Evolutionary conservation across 805 yeast genomes (phyloP).

Genomic region (Wickerhamomyces hampshirensis): DNA sequence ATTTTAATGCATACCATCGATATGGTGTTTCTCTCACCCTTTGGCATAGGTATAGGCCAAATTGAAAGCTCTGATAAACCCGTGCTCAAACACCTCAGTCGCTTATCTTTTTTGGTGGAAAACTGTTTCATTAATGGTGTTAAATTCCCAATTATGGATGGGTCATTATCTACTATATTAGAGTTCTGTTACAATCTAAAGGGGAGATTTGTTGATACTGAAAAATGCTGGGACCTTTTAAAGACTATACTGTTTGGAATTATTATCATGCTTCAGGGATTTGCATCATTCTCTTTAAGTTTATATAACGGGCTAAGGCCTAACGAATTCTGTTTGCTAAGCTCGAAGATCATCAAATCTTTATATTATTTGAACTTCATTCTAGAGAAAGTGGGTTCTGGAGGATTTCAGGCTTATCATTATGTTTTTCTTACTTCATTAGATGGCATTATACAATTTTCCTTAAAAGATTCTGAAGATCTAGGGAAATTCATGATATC

Average conservation of each 20-base stretch:
- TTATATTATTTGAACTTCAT: constrained; percentile 44
- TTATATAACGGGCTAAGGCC: constrained; percentile 19
- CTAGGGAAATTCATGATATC: constrained; percentile 28
- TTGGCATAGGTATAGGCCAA: constrained; percentile 12
- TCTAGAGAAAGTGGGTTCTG: constrained; percentile 51
- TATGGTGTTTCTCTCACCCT: constrained; percentile 19
- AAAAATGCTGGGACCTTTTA: constrained; percentile 32
- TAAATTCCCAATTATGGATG: constrained; percentile 11
- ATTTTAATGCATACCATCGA: constrained; percentile 15
- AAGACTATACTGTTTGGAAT: constrained; percentile 42
- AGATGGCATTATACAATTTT: constrained; percentile 34
- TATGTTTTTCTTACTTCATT: constrained; percentile 49
- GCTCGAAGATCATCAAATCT: constrained; percentile 32
- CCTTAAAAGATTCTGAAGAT: constrained; percentile 22
- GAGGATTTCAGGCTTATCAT: constrained; percentile 61
- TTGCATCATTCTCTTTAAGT: constrained; percentile 33
- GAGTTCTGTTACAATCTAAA: constrained; percentile 8
- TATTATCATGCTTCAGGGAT: constrained; percentile 47
- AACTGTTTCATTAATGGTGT: constrained; percentile 26
- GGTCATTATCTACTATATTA: constrained; percentile 11
- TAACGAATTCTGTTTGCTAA: constrained; percentile 15
- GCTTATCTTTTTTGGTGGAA: constrained; percentile 42
- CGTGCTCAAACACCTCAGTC: constrained; percentile 42
- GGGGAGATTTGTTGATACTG: constrained; percentile 8
- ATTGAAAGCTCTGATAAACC: constrained; percentile 28